Evolutionary conservation across 495 filamentous ascomycete genomes (phyloP).

Genomic region (Immersiella caudata): DNA sequence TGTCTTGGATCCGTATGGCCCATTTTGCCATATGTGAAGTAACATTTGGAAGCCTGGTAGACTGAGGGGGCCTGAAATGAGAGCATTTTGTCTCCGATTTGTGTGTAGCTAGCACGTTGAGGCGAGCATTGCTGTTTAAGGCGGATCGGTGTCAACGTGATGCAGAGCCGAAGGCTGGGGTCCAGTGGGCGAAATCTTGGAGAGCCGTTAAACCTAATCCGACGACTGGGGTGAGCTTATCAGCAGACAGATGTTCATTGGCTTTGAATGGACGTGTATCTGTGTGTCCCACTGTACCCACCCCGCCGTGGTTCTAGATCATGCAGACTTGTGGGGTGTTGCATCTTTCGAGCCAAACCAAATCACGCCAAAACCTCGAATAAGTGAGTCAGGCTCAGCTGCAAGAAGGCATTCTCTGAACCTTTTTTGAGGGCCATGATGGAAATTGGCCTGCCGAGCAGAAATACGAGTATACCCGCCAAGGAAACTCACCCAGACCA

Average conservation of each 20-base stretch:
- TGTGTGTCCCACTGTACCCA: neutral
- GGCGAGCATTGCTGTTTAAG: neutral
- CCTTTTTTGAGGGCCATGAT: neutral
- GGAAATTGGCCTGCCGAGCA: neutral
- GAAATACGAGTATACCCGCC: slow-evolving; percentile 11
- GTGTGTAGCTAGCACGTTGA: too few relatives aligned
- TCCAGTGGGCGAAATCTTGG: slow-evolving; percentile 7
- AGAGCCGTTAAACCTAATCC: neutral
- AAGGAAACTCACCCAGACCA: slow-evolving; percentile 25
- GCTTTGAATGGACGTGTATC: neutral
- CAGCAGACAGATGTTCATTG: neutral
- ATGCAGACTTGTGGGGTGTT: slow-evolving; percentile 10
- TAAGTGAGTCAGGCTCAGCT: slow-evolving; percentile 11
- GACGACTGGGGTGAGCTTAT: slow-evolving; percentile 11
- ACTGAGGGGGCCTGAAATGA: slow-evolving; percentile 57
- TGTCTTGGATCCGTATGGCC: slow-evolving; percentile 69
- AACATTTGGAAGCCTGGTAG: slow-evolving; percentile 70
- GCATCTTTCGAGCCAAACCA: slow-evolving; percentile 4
- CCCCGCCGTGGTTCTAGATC: slow-evolving; percentile 20
- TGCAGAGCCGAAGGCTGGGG: neutral
- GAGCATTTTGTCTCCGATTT: slow-evolving; percentile 52
- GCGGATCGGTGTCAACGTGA: neutral
- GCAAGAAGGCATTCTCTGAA: neutral
- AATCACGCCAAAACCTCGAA: slow-evolving; percentile 2
- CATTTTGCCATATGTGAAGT: slow-evolving; percentile 67